These are phyloP conservation scores for Myxozyma kluyveri DNA, from an alignment of 805 yeast species.

Conservation along the genomic window DNA sequence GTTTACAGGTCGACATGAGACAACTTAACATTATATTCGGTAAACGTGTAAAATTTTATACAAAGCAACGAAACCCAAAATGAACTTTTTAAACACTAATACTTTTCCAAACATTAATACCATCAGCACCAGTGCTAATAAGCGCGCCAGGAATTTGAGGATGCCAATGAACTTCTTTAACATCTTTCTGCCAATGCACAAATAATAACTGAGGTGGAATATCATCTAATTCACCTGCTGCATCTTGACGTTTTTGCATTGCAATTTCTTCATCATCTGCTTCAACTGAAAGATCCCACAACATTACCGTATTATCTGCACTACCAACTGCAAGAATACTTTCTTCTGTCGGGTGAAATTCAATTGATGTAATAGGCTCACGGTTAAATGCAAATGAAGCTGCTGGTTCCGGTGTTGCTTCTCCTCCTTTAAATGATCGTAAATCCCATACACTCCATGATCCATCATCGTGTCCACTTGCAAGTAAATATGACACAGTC, in stretches of 20 bases:
- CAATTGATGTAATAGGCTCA: slow-evolving; percentile 86
- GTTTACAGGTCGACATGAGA: no score
- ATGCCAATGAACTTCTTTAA: slow-evolving; percentile 98
- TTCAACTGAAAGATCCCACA: slow-evolving; percentile 98
- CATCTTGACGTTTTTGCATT: slow-evolving; percentile 72
- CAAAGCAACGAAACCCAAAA: background rate
- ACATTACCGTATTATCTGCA: slow-evolving; percentile 93
- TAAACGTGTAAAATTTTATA: background rate
- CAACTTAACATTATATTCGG: background rate
- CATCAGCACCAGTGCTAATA: slow-evolving; percentile 93
- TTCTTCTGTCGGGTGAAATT: slow-evolving; percentile 93
- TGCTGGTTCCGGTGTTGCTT: slow-evolving; percentile 66
- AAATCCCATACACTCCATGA: slow-evolving; percentile 98
- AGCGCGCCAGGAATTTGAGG: slow-evolving; percentile 93
- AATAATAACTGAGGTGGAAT: slow-evolving; percentile 94
- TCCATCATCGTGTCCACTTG: slow-evolving; percentile 97
- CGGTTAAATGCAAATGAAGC: slow-evolving; percentile 95
- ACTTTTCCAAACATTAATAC: slow-evolving; percentile 92
- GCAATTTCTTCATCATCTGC: slow-evolving; percentile 97
- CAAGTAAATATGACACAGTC: slow-evolving; percentile 79
- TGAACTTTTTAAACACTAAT: slow-evolving; percentile 83
- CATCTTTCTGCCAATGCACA: slow-evolving; percentile 98
- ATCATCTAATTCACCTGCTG: slow-evolving; percentile 65
- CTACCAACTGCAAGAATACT: slow-evolving; percentile 93
- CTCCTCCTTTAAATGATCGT: slow-evolving; percentile 64